Evolutionary conservation across 192 early-diverging fungal species (phyloP).

Genomic region (Rhizophlyctis rosea): DNA sequence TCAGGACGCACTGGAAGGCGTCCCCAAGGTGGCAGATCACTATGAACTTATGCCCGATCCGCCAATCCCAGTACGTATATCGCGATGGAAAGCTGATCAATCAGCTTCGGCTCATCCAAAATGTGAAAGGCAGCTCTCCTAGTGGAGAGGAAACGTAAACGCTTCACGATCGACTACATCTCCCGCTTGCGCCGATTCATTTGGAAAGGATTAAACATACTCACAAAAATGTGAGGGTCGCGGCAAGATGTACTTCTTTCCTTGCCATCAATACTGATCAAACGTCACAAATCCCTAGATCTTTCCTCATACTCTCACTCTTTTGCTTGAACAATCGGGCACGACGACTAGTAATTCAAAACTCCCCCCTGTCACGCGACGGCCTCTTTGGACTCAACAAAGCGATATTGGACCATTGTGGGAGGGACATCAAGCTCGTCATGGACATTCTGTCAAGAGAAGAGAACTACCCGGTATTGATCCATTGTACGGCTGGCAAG

Average conservation of each 20-base stretch:
- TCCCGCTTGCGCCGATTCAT: background rate
- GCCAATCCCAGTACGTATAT: too few species aligned
- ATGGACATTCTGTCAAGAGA: slow-evolving; percentile 28
- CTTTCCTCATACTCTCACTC: background rate
- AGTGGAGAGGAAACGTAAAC: too few species aligned
- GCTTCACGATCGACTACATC: background rate
- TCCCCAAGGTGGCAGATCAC: background rate
- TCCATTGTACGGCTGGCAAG: slow-evolving; percentile 52
- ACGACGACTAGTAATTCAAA: background rate
- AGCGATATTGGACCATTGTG: background rate
- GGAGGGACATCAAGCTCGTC: background rate
- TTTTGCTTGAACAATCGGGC: background rate
- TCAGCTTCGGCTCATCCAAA: too few species aligned
- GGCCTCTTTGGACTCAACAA: background rate
- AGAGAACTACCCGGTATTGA: slow-evolving; percentile 37
- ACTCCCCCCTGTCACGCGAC: background rate
- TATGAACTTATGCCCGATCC: background rate
- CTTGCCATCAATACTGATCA: background rate
- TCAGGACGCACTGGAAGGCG: background rate
- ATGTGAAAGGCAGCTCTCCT: too few species aligned
- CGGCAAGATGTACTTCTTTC: background rate
- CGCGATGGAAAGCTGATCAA: too few species aligned
- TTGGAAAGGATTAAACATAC: background rate
- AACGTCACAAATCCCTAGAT: background rate
- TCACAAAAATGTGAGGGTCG: background rate